phyloP scores from a whole-genome alignment of 352 stramenopile genomes.

The Phytophthora sp. region DNA sequence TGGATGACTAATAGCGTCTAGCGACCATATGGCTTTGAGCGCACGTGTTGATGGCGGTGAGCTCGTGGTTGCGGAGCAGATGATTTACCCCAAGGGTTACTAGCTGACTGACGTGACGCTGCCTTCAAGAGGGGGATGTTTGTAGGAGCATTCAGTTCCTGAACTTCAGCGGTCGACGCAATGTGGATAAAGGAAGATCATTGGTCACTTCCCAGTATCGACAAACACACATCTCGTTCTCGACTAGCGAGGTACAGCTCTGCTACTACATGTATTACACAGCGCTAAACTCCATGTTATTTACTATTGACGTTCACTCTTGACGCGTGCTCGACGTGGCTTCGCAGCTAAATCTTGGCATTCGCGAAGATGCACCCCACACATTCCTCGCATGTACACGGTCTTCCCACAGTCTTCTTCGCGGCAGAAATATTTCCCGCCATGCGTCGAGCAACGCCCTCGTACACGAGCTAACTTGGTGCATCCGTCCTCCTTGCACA shows the following conservation, averaged over 20 bases:
- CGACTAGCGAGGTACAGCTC: too few relatives aligned
- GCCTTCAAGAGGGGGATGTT: neutral
- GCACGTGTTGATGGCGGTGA: neutral
- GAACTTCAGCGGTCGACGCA: neutral
- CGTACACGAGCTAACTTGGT: neutral
- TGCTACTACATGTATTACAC: too few relatives aligned
- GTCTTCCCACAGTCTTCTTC: conserved; percentile 8
- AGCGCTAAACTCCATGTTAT: too few relatives aligned
- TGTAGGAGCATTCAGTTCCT: too few relatives aligned
- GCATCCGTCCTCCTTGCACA: neutral
- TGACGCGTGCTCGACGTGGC: neutral
- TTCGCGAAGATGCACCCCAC: neutral
- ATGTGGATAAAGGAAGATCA: too few relatives aligned
- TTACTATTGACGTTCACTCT: too few relatives aligned
- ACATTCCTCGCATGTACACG: conserved; percentile 4
- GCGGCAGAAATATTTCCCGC: conserved; percentile 6
- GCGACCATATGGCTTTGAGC: neutral
- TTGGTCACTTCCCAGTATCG: too few relatives aligned
- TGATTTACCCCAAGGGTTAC: neutral
- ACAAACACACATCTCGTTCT: conserved; percentile 1
- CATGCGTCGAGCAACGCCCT: conserved; percentile 6
- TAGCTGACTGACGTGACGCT: neutral
- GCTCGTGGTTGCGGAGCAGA: conserved; percentile 2
- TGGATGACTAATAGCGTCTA: neutral
- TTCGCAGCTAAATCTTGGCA: neutral